Evolutionary conservation across 2,329 filamentous ascomycete genomes (phyloP), one percentile per base, ranked within the genome.

Genomic region (Pestalotiopsis sp.): DNA sequence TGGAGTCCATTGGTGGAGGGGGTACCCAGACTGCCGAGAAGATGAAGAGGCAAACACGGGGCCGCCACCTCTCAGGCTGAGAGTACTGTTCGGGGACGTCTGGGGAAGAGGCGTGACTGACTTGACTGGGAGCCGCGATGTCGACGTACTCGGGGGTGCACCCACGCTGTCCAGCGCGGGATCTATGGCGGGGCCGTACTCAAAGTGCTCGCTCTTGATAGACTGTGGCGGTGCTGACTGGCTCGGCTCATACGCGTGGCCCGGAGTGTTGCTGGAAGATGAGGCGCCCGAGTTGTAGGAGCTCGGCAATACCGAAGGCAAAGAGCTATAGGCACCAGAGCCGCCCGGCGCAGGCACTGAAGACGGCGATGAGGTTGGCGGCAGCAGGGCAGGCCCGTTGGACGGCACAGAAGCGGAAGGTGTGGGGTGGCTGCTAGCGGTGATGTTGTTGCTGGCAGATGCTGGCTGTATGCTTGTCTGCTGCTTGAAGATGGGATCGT

Each of bases 401-500:
- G 74, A 73, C n/a, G 74, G 73, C n/a, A 73, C 72, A 23, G 77
- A 72, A 23, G 73, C 69, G 38, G 70, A 57, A 41, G 63, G 66
- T 9, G 78, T 72, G 77, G 80, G 65, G 76, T 80, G 75, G 73
- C 87, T 62, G 58, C 23, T 36, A 17, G 14, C 12, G 25, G 52
- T 27, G 27, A 52, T 52, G 23, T 17, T 36, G 23, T 62, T 39
- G 31, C 27, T 62, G 17, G 17, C 88, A 67, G 90, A 89, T 13
- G 90, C 89, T 23, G 92, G 88, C 45, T 52, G 45, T 52, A 52
- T 52, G 59, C 27, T 78, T 95, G 93, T 71, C 71, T 91, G 88
- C 73, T 88, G 88, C 81, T 94, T 93, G 83, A 95, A 96, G 76
- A 95, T 93, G 49, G 93, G 93, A 77, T 96, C 93, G 87, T 96